These are phyloP conservation scores for Suhomyces guaymorum DNA, from an alignment of 1,139 yeast genomes.

Conservation along the genomic window DNA sequence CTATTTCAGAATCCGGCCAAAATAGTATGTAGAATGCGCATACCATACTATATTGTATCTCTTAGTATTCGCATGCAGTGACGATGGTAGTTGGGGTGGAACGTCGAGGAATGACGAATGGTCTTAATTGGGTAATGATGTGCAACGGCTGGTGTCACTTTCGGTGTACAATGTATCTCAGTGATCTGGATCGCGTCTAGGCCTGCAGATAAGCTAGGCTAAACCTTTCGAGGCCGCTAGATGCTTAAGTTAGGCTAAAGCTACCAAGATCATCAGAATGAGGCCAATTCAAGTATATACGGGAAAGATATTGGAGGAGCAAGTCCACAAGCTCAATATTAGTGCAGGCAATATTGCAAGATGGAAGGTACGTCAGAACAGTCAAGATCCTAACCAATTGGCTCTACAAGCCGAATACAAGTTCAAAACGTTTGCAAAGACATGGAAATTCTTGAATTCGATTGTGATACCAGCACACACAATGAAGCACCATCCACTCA, in stretches of 20 bases:
- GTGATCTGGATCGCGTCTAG: too few relatives aligned
- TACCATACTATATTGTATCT: too few relatives aligned
- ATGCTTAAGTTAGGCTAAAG: too few relatives aligned
- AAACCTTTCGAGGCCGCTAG: too few relatives aligned
- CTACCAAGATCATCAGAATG: conserved; percentile 3
- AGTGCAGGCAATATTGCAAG: conserved; percentile 8
- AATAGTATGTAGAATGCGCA: conserved; percentile 41
- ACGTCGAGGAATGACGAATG: too few relatives aligned
- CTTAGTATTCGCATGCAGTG: too few relatives aligned
- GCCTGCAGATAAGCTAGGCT: too few relatives aligned
- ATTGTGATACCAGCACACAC: conserved; percentile 62
- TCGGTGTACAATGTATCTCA: too few relatives aligned
- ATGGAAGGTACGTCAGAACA: conserved; percentile 5
- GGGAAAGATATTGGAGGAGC: conserved; percentile 14
- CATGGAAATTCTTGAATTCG: conserved; percentile 66
- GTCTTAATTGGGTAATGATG: too few relatives aligned
- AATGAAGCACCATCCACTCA: conserved; percentile 73
- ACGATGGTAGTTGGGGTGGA: too few relatives aligned
- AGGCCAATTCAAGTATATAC: conserved; percentile 8
- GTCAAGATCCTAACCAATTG: conserved; percentile 6
- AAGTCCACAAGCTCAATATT: conserved; percentile 13
- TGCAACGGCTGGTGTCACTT: too few relatives aligned
- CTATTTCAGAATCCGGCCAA: conserved; percentile 33
- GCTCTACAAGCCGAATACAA: conserved; percentile 31
- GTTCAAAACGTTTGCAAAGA: conserved; percentile 54